Evolutionary conservation across 2,329 filamentous ascomycete species (phyloP), one percentile per base, ranked within the genome.

Genomic region (Fusarium nelsonii): DNA sequence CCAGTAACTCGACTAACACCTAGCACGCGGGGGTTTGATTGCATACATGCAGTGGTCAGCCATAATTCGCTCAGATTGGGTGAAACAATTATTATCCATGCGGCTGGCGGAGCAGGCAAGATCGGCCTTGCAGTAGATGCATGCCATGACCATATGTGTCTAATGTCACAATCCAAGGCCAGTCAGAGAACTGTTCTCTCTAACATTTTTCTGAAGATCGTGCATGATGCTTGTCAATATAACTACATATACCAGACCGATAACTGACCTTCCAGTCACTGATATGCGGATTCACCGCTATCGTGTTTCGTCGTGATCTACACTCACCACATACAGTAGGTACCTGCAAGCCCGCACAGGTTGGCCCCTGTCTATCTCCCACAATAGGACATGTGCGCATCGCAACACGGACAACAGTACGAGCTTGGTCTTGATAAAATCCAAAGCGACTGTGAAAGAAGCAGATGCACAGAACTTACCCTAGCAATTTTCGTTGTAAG

Each of bases 111-210:
- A 46, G 51, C 36, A 28, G 62, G 45, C 65, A 52, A 68, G 65
- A 68, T 68, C 65, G 65, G 65, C 50, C 44, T 50, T 68, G 65
- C 65, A 68, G 62, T 33, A 63, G 54, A 43, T 65, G 53, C 49
- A 61, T 54, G 14, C 39, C 30, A 58, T 57, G 33, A 15, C 18
- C 20, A 41, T 59, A 41, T 26, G 20, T 45, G 26, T 53, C 30
- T 43, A 37, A 34, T 28, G 33, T 28, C 33, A 37, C 20, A 5
- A 33, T 26, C 20, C n/a, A 50, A 26, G 14, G 28, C 16, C 23
- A 28, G 33, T 20, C 34, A 14, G 16, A 45, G 16, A 28, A 44
- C 26, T 40, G n/a, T 40, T 51, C 8, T 51, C 26, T 40, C 34
- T 14, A 18, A 10, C 12, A 33, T n/a, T 51, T 36, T 51, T 40